Evolutionary conservation across 148 eudicot genomes (phyloP), one percentile per base, ranked within the genome.

Genomic region (Silene latifolia): DNA sequence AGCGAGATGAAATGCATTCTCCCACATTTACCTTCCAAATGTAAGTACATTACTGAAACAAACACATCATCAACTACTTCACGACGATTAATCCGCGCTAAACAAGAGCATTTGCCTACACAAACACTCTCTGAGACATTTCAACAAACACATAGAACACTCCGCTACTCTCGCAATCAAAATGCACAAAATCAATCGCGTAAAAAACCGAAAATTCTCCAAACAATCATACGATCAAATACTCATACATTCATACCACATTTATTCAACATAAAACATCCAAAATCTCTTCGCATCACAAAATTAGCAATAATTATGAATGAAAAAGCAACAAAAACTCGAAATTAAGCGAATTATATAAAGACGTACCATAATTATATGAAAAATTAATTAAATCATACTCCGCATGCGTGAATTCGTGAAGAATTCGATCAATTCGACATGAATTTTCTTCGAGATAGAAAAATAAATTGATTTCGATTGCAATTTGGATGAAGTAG

Each of bases 101-200:
- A 19, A 19, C 10, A 59, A n/a, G 23, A 5, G 11, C 18, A 10
- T 3, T 29, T 27, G 32, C 67, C 0, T 15, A 27, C 10, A 64
- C 10, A 20, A 60, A 27, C 54, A 19, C 29, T 59, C 19, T 32
- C n/a, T 58, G 18, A 20, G 25, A 39, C 51, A 56, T 71, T 71
- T 71, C 27, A 71, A 54, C 74, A 18, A 58, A 72, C 65, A 35
- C 56, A 42, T 60, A 59, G 9, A 72, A 72, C 19, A 4, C 47
- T 35, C 29, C 47, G 7, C 13, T 7, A 71, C n/a, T 54, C 6
- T 32, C 61, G 29, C 29, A 51, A 74, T 46, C 60, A 60, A 25
- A 11, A 44, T 25, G 59, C 63, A 65, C 47, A 75, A 29, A 11
- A 53, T 18, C 5, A 54, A 15, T 19, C 4, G 3, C 57, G 21